Base-by-base conservation (phyloP, 2,329 filamentous ascomycete species). In the Ceratocystis eucalypticola region DNA sequence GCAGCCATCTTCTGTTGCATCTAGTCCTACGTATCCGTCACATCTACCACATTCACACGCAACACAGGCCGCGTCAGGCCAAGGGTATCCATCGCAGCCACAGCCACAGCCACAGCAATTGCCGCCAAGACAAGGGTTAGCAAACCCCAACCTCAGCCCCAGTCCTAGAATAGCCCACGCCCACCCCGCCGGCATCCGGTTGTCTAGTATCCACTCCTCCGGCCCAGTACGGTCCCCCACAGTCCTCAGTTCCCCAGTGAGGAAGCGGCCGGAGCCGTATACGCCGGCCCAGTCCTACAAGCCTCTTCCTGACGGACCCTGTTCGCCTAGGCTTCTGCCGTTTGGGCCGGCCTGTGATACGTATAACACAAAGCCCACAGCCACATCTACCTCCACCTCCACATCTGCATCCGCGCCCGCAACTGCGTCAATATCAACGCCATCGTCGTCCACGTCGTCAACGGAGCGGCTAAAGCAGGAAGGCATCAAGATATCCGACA, bases 401-500 rank as follows among this genome's bases (percentile, higher is more conserved):
- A 37, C 33, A 3, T 37, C 33, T 37, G 33, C 33, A 37, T 3
- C 33, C 33, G 33, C 33, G 10, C 8, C 33, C 1, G 33, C 33
- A 7, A 10, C 33, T 37, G 33, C 33, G 33, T 37, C 33, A 37
- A 37, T 10, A 50, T 25, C 61, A 10, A 30, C 28, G 8, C 10
- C 61, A 2, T 17, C 15, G 12, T 15, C 45, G 20, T 37, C 33
- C 33, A 30, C 20, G 8, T 48, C 37, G 15, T 33, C 37, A 3
- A 33, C 46, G 20, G 48, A 41, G 28, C 12, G 17, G 22, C n/a
- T 41, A 25, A 69, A 70, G 65, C 17, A 67, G 7, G 69, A 70
- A 33, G 67, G 69, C 20, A 66, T 71, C 61, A 71, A 70, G 62
- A 71, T 71, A 15, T 67, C 69, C 33, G 66, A 69, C 22, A 67